Percentiles rank a stretch among this genome's conserved stretches.
These are phyloP conservation scores for Triticum timopheevii DNA, from an alignment of 176 grass and related monocot species.

Conservation along the genomic window DNA sequence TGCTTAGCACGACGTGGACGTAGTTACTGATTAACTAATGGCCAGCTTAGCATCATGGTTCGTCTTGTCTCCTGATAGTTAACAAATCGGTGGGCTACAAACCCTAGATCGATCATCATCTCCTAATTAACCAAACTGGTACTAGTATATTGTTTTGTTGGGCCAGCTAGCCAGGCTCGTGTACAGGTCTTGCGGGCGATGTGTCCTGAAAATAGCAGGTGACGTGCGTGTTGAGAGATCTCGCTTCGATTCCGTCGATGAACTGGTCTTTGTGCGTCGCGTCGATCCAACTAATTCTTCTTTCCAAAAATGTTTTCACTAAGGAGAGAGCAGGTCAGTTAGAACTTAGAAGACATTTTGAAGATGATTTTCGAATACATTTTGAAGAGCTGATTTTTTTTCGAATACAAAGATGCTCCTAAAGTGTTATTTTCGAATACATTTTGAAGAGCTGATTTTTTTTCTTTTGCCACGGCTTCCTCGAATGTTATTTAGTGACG, in stretches of 20 bases:
- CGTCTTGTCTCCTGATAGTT: not conserved
- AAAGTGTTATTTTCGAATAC: too few relatives aligned
- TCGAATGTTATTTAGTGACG: too few relatives aligned
- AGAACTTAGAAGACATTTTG: too few relatives aligned
- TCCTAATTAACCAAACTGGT: not conserved
- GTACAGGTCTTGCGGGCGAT: not conserved
- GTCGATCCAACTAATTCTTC: too few relatives aligned
- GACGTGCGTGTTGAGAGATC: not conserved
- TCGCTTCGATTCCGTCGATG: not conserved
- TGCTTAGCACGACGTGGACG: not conserved
- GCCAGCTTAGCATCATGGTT: not conserved
- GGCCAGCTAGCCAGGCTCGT: not conserved
- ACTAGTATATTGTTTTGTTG: not conserved
- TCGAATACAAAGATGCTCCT: too few relatives aligned
- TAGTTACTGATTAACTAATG: not conserved
- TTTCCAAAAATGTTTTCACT: too few relatives aligned
- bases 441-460: too few relatives aligned
- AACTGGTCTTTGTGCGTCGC: not conserved
- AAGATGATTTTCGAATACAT: too few relatives aligned
- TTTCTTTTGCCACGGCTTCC: too few relatives aligned
- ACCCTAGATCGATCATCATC: not conserved
- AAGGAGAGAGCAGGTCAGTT: too few relatives aligned
- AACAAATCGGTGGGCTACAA: not conserved
- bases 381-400: too few relatives aligned
- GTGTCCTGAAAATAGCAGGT: not conserved